These are phyloP conservation scores for Ogataea hybrid DNA, from an alignment of 1,139 yeast species.

Conservation along the genomic window DNA sequence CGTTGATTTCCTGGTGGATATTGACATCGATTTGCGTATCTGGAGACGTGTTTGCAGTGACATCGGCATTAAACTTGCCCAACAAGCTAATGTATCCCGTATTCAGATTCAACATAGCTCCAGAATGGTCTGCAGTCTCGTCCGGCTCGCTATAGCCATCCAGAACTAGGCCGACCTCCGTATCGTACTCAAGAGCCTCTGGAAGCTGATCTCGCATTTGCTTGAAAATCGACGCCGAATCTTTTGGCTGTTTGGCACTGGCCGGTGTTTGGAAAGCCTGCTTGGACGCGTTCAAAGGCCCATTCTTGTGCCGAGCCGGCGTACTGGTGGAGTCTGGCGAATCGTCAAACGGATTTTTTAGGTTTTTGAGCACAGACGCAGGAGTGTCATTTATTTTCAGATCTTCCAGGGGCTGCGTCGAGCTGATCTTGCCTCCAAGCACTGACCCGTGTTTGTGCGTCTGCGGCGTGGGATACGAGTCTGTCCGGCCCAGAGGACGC, in stretches of 20 bases:
- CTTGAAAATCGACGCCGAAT: conserved; percentile 18
- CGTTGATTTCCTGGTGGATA: conserved; percentile 22
- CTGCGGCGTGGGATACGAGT: conserved; percentile 1
- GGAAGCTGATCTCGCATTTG: conserved; percentile 16
- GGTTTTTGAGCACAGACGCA: conserved; percentile 11
- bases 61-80: conserved; percentile 12
- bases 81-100: conserved; percentile 13
- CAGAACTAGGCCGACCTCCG: conserved; percentile 24
- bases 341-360: conserved; percentile 21
- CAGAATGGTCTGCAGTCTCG: conserved; percentile 23
- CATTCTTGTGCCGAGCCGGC: conserved; percentile 8
- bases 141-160: conserved; percentile 15
- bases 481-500: background rate
- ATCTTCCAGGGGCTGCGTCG: conserved; percentile 5
- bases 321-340: conserved; percentile 18
- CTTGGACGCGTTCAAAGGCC: background rate
- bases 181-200: conserved; percentile 22
- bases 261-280: background rate
- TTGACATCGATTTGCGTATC: conserved; percentile 24
- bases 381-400: conserved; percentile 14
- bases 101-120: conserved; percentile 22
- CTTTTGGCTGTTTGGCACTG: background rate
- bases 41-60: conserved; percentile 12
- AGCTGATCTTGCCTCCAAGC: background rate
- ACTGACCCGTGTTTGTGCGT: background rate